A percentile compares a stretch with the other conserved stretches of the same genome.
Conservation (phyloP, 768 basidiomycete genomes). For the Pleurotus platypus region DNA sequence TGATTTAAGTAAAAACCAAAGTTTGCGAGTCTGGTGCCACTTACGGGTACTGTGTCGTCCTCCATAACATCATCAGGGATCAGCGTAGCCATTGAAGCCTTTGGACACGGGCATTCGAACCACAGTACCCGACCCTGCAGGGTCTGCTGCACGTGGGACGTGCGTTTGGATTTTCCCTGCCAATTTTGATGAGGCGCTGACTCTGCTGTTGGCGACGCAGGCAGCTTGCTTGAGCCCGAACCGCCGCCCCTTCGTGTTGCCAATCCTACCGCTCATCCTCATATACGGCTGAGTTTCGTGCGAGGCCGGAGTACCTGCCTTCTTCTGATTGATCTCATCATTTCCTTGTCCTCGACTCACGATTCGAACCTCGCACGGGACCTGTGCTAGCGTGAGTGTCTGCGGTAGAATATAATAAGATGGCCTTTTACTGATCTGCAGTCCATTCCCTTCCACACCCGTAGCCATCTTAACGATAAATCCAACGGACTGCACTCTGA, state of each 20-base stretch:
- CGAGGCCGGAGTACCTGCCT: neutral
- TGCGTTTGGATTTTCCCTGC: neutral
- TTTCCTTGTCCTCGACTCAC: neutral
- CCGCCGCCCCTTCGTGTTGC: neutral
- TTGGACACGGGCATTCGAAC: too few relatives aligned
- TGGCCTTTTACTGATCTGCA: neutral
- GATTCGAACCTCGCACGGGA: neutral
- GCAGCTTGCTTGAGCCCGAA: neutral
- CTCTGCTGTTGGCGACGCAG: constrained; percentile 1
- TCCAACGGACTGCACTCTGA: neutral
- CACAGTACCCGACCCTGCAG: neutral
- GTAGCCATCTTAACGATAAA: neutral
- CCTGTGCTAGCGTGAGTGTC: constrained; percentile 2
- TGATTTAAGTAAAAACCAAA: too few relatives aligned
- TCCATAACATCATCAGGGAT: too few relatives aligned
- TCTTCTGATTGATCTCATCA: constrained; percentile 7
- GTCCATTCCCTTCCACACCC: neutral
- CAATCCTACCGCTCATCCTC: neutral
- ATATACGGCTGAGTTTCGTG: neutral
- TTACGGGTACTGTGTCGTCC: too few relatives aligned
- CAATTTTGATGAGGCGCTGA: neutral
- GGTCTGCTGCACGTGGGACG: neutral
- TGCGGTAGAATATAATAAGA: neutral
- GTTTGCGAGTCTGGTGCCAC: too few relatives aligned
- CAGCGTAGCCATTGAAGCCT: too few relatives aligned